Percentiles rank a stretch among this genome's conserved stretches.
phyloP scores from a whole-genome alignment of 2,329 filamentous ascomycete species.

The Pyrenophora teres region DNA sequence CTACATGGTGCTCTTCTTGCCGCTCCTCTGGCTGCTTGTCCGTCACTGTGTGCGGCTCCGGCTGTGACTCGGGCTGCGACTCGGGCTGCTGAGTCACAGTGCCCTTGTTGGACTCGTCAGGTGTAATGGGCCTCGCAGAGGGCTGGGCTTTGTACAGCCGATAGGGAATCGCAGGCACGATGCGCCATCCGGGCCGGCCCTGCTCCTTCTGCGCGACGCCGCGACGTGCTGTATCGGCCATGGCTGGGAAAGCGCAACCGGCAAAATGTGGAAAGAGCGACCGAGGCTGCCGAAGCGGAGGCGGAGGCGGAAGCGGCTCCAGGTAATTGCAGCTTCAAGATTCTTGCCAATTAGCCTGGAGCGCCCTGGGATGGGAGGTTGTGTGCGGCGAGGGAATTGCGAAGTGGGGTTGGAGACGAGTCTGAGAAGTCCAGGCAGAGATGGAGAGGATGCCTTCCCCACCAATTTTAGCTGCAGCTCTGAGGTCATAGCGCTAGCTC shows the following conservation, averaged over 20 bases:
- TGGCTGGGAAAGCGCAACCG: not conserved
- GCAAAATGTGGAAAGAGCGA: not conserved
- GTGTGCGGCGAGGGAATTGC: slow-evolving; percentile 20
- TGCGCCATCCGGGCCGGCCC: slow-evolving; percentile 37
- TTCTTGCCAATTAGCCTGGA: slow-evolving; percentile 50
- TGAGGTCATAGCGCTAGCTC: slow-evolving; percentile 11
- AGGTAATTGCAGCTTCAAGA: slow-evolving; percentile 45
- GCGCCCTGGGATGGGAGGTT: slow-evolving; percentile 35
- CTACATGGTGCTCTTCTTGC: slow-evolving; percentile 16
- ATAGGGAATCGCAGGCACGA: slow-evolving; percentile 46
- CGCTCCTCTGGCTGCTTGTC: slow-evolving; percentile 20
- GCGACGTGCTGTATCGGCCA: slow-evolving; percentile 31
- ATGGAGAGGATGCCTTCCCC: slow-evolving; percentile 18
- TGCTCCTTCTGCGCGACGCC: slow-evolving; percentile 29
- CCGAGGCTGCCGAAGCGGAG: slow-evolving; percentile 32
- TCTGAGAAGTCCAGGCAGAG: slow-evolving; percentile 11
- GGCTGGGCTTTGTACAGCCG: slow-evolving; percentile 37
- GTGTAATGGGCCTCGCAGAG: slow-evolving; percentile 33
- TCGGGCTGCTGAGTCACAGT: slow-evolving; percentile 19
- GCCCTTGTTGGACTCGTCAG: slow-evolving; percentile 31
- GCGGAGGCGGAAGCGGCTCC: slow-evolving; percentile 42
- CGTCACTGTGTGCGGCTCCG: slow-evolving; percentile 17
- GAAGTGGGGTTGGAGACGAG: slow-evolving; percentile 12
- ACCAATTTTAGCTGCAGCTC: slow-evolving; percentile 11
- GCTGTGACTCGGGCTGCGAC: slow-evolving; percentile 19